These are phyloP conservation scores for Penicillium sp. DNA, from an alignment of 2,329 filamentous ascomycete species.

Conservation along the genomic window DNA sequence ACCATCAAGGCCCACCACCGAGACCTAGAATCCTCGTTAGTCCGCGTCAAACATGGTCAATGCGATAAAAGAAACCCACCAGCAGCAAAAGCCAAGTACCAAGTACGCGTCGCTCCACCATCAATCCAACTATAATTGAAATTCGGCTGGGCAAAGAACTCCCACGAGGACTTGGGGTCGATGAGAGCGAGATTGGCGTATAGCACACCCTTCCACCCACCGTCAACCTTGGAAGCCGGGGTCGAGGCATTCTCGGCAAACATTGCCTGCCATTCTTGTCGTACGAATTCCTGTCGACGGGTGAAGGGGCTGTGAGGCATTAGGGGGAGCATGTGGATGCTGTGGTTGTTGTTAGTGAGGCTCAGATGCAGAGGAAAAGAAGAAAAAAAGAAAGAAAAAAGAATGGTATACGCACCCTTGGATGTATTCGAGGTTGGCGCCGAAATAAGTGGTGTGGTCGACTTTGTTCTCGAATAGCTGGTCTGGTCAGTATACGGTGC, in stretches of 20 bases:
- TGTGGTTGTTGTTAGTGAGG: slow-evolving; percentile 42
- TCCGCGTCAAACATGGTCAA: neutral
- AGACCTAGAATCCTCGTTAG: slow-evolving; percentile 3
- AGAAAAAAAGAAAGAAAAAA: too few species aligned
- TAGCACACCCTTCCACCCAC: slow-evolving; percentile 82
- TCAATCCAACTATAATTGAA: slow-evolving; percentile 66
- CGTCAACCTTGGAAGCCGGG: slow-evolving; percentile 52
- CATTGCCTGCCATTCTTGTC: slow-evolving; percentile 75
- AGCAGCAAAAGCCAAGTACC: slow-evolving; percentile 77
- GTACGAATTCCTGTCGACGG: slow-evolving; percentile 66
- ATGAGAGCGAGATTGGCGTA: slow-evolving; percentile 77
- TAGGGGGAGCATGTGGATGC: slow-evolving; percentile 80
- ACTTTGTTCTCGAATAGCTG: slow-evolving; percentile 89
- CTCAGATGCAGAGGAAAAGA: too few species aligned
- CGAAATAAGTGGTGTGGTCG: slow-evolving; percentile 90
- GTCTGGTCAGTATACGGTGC: neutral
- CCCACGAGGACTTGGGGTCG: slow-evolving; percentile 65
- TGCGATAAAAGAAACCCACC: slow-evolving; percentile 45
- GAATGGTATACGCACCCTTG: slow-evolving; percentile 52
- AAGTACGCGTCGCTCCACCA: slow-evolving; percentile 76
- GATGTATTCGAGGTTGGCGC: slow-evolving; percentile 66
- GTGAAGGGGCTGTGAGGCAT: slow-evolving; percentile 65
- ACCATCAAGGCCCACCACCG: slow-evolving; percentile 7
- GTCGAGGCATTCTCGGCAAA: slow-evolving; percentile 67
- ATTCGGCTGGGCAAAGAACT: slow-evolving; percentile 65